These are phyloP conservation scores for Rhodomyrtus psidioides DNA, from an alignment of 441 rosid genomes.

Conservation along the genomic window DNA sequence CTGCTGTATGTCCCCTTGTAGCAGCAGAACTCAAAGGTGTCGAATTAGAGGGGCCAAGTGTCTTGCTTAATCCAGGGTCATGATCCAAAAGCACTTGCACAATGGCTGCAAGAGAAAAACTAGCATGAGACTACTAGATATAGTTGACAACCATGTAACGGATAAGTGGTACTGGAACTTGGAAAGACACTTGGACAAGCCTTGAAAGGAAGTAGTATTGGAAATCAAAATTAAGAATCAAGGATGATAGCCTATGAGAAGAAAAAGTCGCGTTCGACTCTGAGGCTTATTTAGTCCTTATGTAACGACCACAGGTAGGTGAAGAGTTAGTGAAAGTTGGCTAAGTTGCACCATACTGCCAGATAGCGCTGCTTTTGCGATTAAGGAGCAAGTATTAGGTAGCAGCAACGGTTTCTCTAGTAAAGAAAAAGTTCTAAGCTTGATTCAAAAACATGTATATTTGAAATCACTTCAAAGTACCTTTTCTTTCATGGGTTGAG, in stretches of 20 bases:
- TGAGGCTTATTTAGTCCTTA: neutral
- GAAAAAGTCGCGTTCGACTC: neutral
- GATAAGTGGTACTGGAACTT: neutral
- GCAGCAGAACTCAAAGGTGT: slow-evolving; percentile 93
- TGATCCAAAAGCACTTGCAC: slow-evolving; percentile 80
- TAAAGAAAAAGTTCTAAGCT: neutral
- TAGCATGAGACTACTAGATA: neutral
- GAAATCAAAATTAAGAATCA: neutral
- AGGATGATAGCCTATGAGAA: neutral
- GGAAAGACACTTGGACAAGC: neutral
- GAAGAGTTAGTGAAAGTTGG: neutral
- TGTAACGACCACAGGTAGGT: neutral
- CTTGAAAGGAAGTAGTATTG: neutral
- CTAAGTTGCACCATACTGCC: neutral
- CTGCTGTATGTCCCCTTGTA: slow-evolving; percentile 79
- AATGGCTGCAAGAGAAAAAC: slow-evolving; percentile 51
- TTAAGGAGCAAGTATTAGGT: neutral
- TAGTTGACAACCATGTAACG: neutral
- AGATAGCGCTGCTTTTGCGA: neutral
- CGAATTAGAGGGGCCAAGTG: slow-evolving; percentile 69
- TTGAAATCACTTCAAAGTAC: neutral
- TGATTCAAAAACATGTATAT: neutral
- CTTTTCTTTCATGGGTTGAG: neutral
- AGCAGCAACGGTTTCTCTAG: neutral
- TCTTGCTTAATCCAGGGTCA: slow-evolving; percentile 70